A percentile compares a stretch with the other conserved stretches of the same genome.
Conservation (phyloP, 225 moss, liverwort and hornwort species). For the Neckera pumila region DNA sequence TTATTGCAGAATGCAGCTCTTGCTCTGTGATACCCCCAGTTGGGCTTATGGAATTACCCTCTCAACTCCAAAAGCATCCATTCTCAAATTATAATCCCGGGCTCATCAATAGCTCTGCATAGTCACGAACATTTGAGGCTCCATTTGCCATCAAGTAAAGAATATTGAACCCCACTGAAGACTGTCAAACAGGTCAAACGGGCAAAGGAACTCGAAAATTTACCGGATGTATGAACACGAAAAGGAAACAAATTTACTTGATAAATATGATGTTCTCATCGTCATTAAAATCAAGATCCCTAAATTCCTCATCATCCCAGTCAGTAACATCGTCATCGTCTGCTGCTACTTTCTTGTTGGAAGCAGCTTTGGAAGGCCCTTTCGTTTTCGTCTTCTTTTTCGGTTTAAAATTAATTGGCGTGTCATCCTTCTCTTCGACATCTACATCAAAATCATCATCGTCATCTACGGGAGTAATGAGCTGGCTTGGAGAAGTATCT, state of each 20-base stretch:
- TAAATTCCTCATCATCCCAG: slow-evolving; percentile 50
- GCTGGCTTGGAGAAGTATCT: slow-evolving; percentile 2
- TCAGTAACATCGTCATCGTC: slow-evolving; percentile 11
- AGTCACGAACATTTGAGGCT: background rate
- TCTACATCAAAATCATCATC: slow-evolving; percentile 41
- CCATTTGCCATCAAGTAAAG: background rate
- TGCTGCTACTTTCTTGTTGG: slow-evolving; percentile 3
- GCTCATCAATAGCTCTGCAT: background rate
- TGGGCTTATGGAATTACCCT: background rate
- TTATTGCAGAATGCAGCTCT: background rate
- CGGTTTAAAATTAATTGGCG: slow-evolving; percentile 3
- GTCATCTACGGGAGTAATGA: slow-evolving; percentile 10
- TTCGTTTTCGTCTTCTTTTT: slow-evolving; percentile 30
- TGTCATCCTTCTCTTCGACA: slow-evolving; percentile 12
- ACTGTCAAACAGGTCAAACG: background rate
- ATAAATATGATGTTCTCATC: slow-evolving; percentile 91
- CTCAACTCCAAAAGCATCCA: background rate
- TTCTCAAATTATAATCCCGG: background rate
- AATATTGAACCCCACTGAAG: background rate
- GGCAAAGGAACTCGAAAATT: background rate
- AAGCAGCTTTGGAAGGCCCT: slow-evolving; percentile 7
- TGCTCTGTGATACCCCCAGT: background rate
- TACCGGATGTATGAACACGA: background rate
- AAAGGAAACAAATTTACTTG: slow-evolving; percentile 14
- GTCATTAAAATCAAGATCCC: slow-evolving; percentile 64